These are phyloP conservation scores for Auricularia auricula-judae DNA, from an alignment of 768 basidiomycete species.

Conservation along the genomic window DNA sequence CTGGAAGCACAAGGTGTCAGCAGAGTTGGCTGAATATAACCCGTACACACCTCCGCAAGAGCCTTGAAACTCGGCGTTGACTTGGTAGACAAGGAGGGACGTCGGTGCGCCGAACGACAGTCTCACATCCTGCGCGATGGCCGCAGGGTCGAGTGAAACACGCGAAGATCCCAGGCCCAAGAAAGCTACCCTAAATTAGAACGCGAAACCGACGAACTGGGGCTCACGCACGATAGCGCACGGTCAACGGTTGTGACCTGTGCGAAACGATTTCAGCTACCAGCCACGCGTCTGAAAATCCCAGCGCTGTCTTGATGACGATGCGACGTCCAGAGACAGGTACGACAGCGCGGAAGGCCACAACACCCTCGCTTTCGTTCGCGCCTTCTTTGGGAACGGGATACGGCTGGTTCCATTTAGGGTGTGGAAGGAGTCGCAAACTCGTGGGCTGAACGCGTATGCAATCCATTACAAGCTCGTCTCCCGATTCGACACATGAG, in stretches of 20 bases:
- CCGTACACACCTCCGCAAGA: conserved; percentile 19
- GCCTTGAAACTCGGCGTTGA: conserved; percentile 24
- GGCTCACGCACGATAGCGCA: not conserved
- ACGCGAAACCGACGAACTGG: not conserved
- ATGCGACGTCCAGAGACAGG: not conserved
- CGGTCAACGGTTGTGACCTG: not conserved
- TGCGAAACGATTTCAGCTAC: not conserved
- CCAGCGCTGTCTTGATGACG: not conserved
- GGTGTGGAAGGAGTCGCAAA: conserved; percentile 55
- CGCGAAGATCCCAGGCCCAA: not conserved
- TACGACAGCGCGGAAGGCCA: conserved; percentile 29
- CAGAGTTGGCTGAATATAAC: too few relatives aligned
- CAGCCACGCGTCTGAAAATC: not conserved
- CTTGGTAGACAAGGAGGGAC: conserved; percentile 54
- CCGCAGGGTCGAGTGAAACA: not conserved
- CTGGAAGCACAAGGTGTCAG: not conserved
- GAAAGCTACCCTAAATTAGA: not conserved
- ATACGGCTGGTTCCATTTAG: conserved; percentile 40
- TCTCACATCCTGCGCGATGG: not conserved
- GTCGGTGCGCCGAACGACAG: conserved; percentile 20
- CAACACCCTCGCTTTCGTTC: conserved; percentile 67
- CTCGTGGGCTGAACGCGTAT: conserved; percentile 26
- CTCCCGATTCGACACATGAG: conserved; percentile 25
- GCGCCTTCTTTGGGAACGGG: conserved; percentile 58
- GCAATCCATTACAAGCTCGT: conserved; percentile 4